Base-by-base conservation (phyloP, 2,329 filamentous ascomycete genomes). In the Tolypocladium tropicale region DNA sequence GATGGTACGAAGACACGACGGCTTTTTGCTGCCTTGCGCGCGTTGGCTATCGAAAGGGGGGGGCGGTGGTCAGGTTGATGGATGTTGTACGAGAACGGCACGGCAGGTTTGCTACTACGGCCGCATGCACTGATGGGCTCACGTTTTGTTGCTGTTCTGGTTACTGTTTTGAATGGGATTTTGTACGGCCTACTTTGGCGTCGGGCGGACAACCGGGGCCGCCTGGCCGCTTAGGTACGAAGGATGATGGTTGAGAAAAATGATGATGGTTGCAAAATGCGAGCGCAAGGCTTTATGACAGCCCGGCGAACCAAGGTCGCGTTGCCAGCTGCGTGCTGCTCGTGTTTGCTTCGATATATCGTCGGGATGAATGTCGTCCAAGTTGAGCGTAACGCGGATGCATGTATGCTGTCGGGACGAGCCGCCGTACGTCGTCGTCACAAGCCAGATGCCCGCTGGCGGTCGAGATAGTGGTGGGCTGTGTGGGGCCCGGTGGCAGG, bases 1-100 rank as follows among this genome's bases (percentile, higher is more conserved):
- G 67, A 68, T 55, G 61, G 65, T 62, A 70, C 61, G 66, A 69
- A 60, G 63, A 63, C 57, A 70, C 61, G 67, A 70, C 56, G 60
- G 59, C 61, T 59, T 54, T 61, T 52, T 50, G 28, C 46, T 32
- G 46, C 46, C 25, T 46, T 23, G 32, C 33, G 23, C n/a, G 39
- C 39, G 53, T 33, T 53, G 39, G 34, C 30, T 48, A 41, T 43
- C n/a, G n/a, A n/a, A n/a, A n/a, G n/a, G n/a, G n/a, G n/a, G n/a
- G n/a, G 25, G 41, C 55, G 49, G 34, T 30, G 18, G 53, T 30
- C 34, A 32, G 43, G 23, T 32, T 49, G 46, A 21, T 32, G n/a
- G 25, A 48, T 28, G 6, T 21, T 50, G 28, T 50, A 50, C 46
- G 53, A 41, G 46, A 46, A 41, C 34, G 2, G 53, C 53, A 51